Evolutionary conservation across 2,329 filamentous ascomycete species (phyloP).

Genomic region (Sclerotiophoma versabilis): DNA sequence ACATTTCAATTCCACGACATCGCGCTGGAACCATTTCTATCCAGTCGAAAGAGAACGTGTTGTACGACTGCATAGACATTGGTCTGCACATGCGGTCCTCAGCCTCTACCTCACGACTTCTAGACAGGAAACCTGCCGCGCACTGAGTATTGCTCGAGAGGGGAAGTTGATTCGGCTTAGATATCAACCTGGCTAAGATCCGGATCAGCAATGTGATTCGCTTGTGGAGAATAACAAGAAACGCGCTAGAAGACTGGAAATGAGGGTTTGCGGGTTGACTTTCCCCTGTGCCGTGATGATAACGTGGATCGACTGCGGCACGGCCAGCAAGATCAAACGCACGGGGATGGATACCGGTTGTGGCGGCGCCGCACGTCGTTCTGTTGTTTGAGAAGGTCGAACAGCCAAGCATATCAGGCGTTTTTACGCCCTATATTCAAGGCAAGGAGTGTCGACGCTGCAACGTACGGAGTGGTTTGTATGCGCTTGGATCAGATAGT

Average conservation of each 20-base stretch:
- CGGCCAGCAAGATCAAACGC: slow-evolving; percentile 2
- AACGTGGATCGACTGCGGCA: slow-evolving; percentile 2
- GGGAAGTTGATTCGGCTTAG: slow-evolving; percentile 6
- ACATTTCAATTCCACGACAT: neutral
- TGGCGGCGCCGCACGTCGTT: slow-evolving; percentile 7
- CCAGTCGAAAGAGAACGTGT: slow-evolving; percentile 7
- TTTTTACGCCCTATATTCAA: neutral
- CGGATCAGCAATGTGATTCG: slow-evolving; percentile 17
- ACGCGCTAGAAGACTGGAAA: slow-evolving; percentile 22
- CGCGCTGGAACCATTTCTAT: neutral
- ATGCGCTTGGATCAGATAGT: slow-evolving; percentile 3
- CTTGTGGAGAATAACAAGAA: slow-evolving; percentile 9
- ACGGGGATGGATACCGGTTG: slow-evolving; percentile 3
- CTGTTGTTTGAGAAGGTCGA: slow-evolving; percentile 1
- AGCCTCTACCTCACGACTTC: neutral
- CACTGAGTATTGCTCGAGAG: neutral
- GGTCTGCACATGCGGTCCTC: neutral
- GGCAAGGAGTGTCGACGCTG: neutral
- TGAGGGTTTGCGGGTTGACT: slow-evolving; percentile 6
- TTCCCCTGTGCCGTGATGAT: slow-evolving; percentile 5
- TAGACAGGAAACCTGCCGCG: slow-evolving; percentile 6
- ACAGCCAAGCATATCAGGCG: slow-evolving; percentile 14
- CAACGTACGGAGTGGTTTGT: neutral
- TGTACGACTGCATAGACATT: neutral
- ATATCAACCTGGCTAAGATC: slow-evolving; percentile 3